These are phyloP conservation scores for Moricandia moricandioides DNA, from an alignment of 345 rosid genomes.

Conservation along the genomic window DNA sequence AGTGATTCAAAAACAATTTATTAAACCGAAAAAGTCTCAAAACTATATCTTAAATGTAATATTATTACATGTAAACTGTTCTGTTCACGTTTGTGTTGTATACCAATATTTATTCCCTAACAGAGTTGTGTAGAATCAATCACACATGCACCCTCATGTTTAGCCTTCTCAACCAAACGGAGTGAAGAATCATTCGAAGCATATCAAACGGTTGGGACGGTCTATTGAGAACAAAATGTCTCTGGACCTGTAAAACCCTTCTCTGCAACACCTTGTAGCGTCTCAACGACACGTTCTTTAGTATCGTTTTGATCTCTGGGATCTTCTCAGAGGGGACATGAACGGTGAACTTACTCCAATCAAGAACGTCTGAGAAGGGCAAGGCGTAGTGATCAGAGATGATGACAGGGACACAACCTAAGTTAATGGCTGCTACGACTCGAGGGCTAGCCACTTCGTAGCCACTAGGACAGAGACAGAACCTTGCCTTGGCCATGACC, in stretches of 20 bases:
- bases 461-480: constrained; percentile 62
- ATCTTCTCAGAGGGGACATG: constrained; percentile 43
- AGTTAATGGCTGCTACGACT: constrained; percentile 43
- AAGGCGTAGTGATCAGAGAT: constrained; percentile 45
- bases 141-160: constrained; percentile 37
- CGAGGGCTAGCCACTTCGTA: constrained; percentile 59
- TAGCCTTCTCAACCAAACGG: constrained; percentile 54
- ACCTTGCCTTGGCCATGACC: constrained; percentile 44
- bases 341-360: constrained; percentile 49
- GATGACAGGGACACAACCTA: constrained; percentile 52
- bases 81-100: constrained; percentile 12
- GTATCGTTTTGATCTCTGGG: constrained; percentile 41
- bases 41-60: neutral
- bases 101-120: constrained; percentile 11
- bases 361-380: constrained; percentile 52
- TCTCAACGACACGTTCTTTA: constrained; percentile 28
- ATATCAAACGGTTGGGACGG: constrained; percentile 54
- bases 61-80: constrained; percentile 5
- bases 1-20: constrained; percentile 14
- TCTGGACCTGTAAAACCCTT: constrained; percentile 42
- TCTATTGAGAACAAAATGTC: constrained; percentile 47
- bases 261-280: constrained; percentile 40
- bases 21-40: neutral
- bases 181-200: constrained; percentile 52
- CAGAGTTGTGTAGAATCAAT: constrained; percentile 7